Evolutionary conservation across 345 rosid genomes (phyloP).

Genomic region (Boechera stricta): DNA sequence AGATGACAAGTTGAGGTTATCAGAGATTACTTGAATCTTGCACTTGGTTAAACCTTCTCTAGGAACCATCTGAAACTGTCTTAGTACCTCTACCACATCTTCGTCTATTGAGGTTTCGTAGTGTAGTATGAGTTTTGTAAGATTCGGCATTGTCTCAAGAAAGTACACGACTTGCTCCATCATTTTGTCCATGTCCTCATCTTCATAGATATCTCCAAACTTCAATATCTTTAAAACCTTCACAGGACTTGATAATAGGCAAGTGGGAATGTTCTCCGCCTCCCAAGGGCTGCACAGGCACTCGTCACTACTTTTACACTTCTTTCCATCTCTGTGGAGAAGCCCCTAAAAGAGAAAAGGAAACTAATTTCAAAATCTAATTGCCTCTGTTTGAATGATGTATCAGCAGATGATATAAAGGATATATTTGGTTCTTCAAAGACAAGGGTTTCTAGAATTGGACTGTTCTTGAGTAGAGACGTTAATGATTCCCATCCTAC

Average conservation of each 20-base stretch:
- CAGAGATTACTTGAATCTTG: constrained; percentile 21
- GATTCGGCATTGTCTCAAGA: constrained; percentile 26
- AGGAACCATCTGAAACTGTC: background rate
- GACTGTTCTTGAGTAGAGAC: constrained; percentile 5
- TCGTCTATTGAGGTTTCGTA: background rate
- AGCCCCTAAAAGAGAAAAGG: constrained; percentile 26
- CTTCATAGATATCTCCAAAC: constrained; percentile 28
- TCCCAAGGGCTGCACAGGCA: constrained; percentile 1
- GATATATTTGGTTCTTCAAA: background rate
- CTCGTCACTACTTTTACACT: constrained; percentile 23
- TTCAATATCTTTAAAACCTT: constrained; percentile 29
- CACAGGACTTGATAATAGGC: constrained; percentile 9
- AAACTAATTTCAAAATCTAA: background rate
- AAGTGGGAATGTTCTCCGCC: constrained; percentile 8
- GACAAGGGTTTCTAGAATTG: constrained; percentile 6
- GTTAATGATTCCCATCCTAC: constrained; percentile 6
- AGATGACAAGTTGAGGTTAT: constrained; percentile 13
- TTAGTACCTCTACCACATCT: constrained; percentile 13
- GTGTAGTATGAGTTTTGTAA: constrained; percentile 10
- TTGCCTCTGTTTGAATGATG: background rate
- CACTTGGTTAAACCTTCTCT: constrained; percentile 22
- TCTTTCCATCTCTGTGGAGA: background rate
- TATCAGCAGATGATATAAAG: background rate
- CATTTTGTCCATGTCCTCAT: constrained; percentile 17
- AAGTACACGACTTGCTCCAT: constrained; percentile 24